Base-by-base conservation (phyloP, 2,329 filamentous ascomycete genomes). In the Penicillium sp. region DNA sequence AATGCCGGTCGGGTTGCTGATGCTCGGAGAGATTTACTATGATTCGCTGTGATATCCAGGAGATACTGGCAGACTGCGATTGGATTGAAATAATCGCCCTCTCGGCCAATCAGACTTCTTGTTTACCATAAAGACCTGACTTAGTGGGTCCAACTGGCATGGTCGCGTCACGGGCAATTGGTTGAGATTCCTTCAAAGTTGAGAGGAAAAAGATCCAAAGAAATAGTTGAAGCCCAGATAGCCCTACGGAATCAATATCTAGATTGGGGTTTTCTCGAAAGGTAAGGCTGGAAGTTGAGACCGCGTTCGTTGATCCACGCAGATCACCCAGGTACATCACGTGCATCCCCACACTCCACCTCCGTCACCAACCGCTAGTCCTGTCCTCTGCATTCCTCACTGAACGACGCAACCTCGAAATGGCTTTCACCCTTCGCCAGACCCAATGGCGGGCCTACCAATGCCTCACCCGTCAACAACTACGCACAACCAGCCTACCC, bases 391-490 rank as follows among this genome's bases (percentile, higher is more conserved):
- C 38, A 29, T 46, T 41, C 35, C 47, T 46, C 41, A 45, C 45
- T 35, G 9, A 34, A 22, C 19, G 25, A 47, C 46, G 16, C 18
- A 37, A 37, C 45, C 31, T 49, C 44, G 52, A 16, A 48, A 61
- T 61, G 58, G 44, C 55, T 13, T 43, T 55, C 42, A 30, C 53
- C 22, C 41, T 61, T 19, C 58, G 58, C 28, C 42, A 56, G 3
- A 53, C 33, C 46, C 55, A 63, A 51, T 63, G 61, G 57, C 63
- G 64, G 37, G 54, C 57, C 34, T 67, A 62, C 55, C 64, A 63
- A 48, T 58, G 60, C 31, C 50, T 68, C 18, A 55, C 53, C 27
- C 58, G 57, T 11, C 58, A 61, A 47, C 43, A 49, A 19, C 9
- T 54, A 29, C 43, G 45, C 18, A 30, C 27, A 9, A 40, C 39